A percentile compares a stretch with the other conserved stretches of the same genome.
phyloP scores from a whole-genome alignment of 2,329 filamentous ascomycete species.

The Penicillium sp. region DNA sequence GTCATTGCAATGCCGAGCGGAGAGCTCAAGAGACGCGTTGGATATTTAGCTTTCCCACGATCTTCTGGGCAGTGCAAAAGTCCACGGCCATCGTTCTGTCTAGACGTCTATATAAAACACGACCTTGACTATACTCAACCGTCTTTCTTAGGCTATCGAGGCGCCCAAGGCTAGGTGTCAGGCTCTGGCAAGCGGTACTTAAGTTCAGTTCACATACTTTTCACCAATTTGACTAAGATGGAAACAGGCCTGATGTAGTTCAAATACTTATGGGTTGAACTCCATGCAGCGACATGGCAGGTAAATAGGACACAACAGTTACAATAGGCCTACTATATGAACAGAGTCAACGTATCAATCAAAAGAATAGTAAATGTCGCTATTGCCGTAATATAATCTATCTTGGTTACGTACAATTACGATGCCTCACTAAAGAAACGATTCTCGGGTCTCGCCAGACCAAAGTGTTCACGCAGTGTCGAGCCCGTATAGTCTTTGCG shows the following conservation, averaged over 20 bases:
- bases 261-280: slow-evolving; percentile 68
- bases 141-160: slow-evolving; percentile 72
- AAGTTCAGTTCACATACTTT: slow-evolving; percentile 70
- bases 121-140: slow-evolving; percentile 55
- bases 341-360: neutral
- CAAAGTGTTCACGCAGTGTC: slow-evolving; percentile 56
- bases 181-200: slow-evolving; percentile 77
- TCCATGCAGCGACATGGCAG: neutral
- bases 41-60: neutral
- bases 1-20: neutral
- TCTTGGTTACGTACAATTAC: neutral
- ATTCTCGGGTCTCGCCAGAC: slow-evolving; percentile 50
- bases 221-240: slow-evolving; percentile 32
- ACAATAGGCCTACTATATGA: neutral
- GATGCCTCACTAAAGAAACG: slow-evolving; percentile 35
- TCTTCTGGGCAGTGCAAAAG: neutral
- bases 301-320: neutral
- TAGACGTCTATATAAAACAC: neutral
- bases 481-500: slow-evolving; percentile 54
- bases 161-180: slow-evolving; percentile 72
- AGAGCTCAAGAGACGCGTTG: neutral
- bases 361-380: no score
- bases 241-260: slow-evolving; percentile 48
- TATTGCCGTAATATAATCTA: neutral
- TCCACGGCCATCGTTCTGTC: neutral